These are phyloP conservation scores for Terfezia boudieri DNA, from an alignment of 495 filamentous ascomycete genomes.

Conservation along the genomic window DNA sequence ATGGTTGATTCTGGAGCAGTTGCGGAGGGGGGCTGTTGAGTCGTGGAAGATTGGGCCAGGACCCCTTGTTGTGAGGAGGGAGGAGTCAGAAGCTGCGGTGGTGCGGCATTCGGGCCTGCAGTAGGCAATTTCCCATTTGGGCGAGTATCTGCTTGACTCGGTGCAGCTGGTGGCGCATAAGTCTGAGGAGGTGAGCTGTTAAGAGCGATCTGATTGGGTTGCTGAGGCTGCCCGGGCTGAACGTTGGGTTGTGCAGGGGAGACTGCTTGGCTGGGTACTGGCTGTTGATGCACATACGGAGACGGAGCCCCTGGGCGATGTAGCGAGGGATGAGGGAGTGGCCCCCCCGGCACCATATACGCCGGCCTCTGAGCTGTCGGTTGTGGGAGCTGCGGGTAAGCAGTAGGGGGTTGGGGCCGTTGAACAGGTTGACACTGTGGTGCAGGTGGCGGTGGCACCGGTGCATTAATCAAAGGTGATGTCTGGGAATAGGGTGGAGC, in stretches of 20 bases:
- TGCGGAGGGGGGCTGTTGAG: slow-evolving; percentile 7
- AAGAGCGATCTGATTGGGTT: too few species aligned
- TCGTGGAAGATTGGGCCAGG: slow-evolving; percentile 3
- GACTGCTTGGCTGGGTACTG: neutral
- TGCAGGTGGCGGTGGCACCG: neutral
- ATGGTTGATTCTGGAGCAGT: slow-evolving; percentile 15
- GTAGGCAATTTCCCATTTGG: too few species aligned
- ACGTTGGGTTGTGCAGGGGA: too few species aligned
- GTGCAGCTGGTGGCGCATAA: too few species aligned
- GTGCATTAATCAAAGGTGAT: neutral
- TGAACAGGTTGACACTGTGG: neutral
- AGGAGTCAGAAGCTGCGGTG: neutral
- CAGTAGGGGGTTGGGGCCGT: neutral
- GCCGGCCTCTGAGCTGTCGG: neutral
- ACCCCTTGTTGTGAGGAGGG: slow-evolving; percentile 9
- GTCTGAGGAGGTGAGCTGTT: too few species aligned
- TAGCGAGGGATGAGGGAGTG: slow-evolving; percentile 7
- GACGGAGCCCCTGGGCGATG: slow-evolving; percentile 9
- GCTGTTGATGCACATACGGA: slow-evolving; percentile 3
- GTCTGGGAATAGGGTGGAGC: neutral
- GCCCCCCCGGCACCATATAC: neutral
- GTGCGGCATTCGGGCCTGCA: too few species aligned
- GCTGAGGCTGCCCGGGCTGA: too few species aligned
- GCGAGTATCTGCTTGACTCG: too few species aligned
- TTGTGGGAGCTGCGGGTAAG: neutral